These are phyloP conservation scores for Phaffia rhodozyma DNA, from an alignment of 1,284 basidiomycete genomes.

Conservation along the genomic window DNA sequence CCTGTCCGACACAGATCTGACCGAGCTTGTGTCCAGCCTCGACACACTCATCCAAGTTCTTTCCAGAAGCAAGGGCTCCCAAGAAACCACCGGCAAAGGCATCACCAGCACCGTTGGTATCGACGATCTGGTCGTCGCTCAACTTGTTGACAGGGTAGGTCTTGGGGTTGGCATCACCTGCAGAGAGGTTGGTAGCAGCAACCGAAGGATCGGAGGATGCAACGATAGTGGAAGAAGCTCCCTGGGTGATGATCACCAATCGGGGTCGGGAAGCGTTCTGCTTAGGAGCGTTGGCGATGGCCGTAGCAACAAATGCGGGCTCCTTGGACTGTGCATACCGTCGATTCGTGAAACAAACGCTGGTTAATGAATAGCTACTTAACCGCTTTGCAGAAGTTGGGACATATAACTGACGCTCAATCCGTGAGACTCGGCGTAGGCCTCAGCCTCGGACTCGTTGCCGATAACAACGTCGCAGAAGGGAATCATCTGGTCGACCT, in stretches of 20 bases:
- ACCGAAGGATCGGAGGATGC: slow-evolving; percentile 52
- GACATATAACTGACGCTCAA: slow-evolving; percentile 33
- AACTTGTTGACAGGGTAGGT: slow-evolving; percentile 54
- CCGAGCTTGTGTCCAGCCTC: slow-evolving; percentile 83
- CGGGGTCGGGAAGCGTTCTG: slow-evolving; percentile 61
- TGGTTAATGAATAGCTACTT: not conserved
- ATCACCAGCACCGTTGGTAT: slow-evolving; percentile 99
- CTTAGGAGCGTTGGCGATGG: slow-evolving; percentile 53
- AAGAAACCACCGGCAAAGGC: slow-evolving; percentile 97
- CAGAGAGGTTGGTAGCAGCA: slow-evolving; percentile 32
- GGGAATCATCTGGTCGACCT: slow-evolving; percentile 66
- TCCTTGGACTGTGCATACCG: slow-evolving; percentile 21
- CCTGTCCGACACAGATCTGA: slow-evolving; percentile 75
- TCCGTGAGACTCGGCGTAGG: slow-evolving; percentile 60
- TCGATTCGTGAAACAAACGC: not conserved
- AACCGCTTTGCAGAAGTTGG: not conserved
- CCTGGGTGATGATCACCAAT: slow-evolving; percentile 84
- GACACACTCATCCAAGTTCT: slow-evolving; percentile 64
- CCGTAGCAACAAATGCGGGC: slow-evolving; percentile 57
- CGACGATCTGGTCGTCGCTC: slow-evolving; percentile 62
- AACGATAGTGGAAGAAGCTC: slow-evolving; percentile 66
- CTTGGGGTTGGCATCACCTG: slow-evolving; percentile 37
- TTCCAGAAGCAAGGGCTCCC: slow-evolving; percentile 71
- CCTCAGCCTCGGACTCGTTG: slow-evolving; percentile 87
- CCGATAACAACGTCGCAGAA: slow-evolving; percentile 80